Conservation (phyloP, 345 rosid species). For the Bruguiera parviflora region DNA sequence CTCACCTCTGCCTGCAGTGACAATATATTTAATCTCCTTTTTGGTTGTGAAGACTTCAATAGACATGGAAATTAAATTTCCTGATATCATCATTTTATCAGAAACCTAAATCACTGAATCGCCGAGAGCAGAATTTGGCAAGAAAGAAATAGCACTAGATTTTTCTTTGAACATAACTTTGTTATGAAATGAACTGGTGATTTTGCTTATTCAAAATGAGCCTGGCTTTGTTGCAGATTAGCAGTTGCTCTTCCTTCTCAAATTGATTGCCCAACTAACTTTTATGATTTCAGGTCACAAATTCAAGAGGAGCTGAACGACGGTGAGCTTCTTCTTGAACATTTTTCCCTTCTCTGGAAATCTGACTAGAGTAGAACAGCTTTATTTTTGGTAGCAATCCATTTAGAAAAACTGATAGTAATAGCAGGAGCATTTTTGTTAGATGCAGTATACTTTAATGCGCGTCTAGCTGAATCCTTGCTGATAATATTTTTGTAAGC, state of each 20-base stretch:
- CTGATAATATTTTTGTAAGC: no score
- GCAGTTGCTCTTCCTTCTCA: conserved; percentile 7
- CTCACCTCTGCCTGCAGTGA: neutral
- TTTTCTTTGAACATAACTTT: neutral
- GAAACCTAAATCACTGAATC: neutral
- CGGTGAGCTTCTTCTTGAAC: conserved; percentile 34
- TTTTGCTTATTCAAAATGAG: neutral
- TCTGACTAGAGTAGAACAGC: neutral
- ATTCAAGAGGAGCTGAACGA: conserved; percentile 42
- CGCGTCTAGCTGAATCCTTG: neutral
- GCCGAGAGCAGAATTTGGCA: neutral
- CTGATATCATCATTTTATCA: neutral
- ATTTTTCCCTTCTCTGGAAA: conserved; percentile 9
- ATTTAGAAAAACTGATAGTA: neutral
- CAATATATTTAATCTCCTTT: neutral
- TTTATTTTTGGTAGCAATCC: neutral
- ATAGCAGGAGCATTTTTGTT: neutral
- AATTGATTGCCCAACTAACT: conserved; percentile 8
- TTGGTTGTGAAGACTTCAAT: no score
- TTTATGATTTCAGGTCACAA: conserved; percentile 44
- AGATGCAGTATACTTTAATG: neutral
- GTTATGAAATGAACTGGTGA: neutral
- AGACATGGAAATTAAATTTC: neutral
- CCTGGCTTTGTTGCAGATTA: neutral
- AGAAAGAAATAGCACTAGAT: no score